Evolutionary conservation across 2,329 filamentous ascomycete species (phyloP).

Genomic region (Phialophora verrucosa): DNA sequence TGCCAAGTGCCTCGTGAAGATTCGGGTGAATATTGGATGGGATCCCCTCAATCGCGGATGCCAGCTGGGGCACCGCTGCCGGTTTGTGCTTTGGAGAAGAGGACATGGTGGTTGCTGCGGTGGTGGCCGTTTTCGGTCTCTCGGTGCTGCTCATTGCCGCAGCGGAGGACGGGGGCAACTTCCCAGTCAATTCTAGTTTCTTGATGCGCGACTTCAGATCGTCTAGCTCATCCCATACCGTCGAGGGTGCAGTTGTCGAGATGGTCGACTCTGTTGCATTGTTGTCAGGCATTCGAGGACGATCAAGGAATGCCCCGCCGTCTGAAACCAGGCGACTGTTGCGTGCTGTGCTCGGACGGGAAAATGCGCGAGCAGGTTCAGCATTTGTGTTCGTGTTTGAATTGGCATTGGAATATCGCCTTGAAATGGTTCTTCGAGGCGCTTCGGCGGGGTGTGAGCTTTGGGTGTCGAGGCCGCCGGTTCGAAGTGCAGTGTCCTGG

Average conservation of each 20-base stretch:
- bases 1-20: slow-evolving; percentile 78
- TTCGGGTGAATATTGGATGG: slow-evolving; percentile 68
- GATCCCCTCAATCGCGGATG: slow-evolving; percentile 51
- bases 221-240: slow-evolving; percentile 96
- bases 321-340: slow-evolving; percentile 41
- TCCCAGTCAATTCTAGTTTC: slow-evolving; percentile 86
- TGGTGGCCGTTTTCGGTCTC: slow-evolving; percentile 86
- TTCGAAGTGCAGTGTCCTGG: slow-evolving; percentile 23
- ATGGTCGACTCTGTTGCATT: slow-evolving; percentile 76
- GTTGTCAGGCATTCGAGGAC: slow-evolving; percentile 46
- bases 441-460: slow-evolving; percentile 23
- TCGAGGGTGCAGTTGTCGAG: slow-evolving; percentile 87
- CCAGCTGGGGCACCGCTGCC: slow-evolving; percentile 47
- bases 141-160: slow-evolving; percentile 80
- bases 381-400: slow-evolving; percentile 33
- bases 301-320: slow-evolving; percentile 41
- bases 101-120: slow-evolving; percentile 87
- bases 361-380: slow-evolving; percentile 22
- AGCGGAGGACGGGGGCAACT: slow-evolving; percentile 79
- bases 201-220: slow-evolving; percentile 93
- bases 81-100: slow-evolving; percentile 78
- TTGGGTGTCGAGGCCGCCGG: slow-evolving; percentile 20
- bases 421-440: slow-evolving; percentile 24
- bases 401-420: slow-evolving; percentile 36
- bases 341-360: slow-evolving; percentile 33